phyloP scores from a whole-genome alignment of 2,329 filamentous ascomycete species.

The Calycina herbarum region DNA sequence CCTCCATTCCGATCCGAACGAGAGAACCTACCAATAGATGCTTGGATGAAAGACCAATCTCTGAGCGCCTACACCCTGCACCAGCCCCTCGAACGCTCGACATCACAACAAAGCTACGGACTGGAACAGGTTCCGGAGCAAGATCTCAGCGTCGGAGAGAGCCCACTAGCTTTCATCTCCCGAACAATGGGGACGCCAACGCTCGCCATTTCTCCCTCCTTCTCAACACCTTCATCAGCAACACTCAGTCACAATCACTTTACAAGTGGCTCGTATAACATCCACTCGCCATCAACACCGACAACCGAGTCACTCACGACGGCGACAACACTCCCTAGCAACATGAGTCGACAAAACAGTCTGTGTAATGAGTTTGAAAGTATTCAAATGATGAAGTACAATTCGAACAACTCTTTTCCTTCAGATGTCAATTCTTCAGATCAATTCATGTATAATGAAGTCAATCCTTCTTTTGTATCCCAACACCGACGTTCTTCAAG shows the following conservation, averaged over 20 bases:
- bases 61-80: slow-evolving; percentile 31
- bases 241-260: slow-evolving; percentile 24
- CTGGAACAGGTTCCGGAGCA: slow-evolving; percentile 34
- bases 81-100: slow-evolving; percentile 25
- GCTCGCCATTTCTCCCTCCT: slow-evolving; percentile 27
- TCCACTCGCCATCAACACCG: slow-evolving; percentile 35
- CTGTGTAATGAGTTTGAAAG: slow-evolving; percentile 36
- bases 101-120: slow-evolving; percentile 26
- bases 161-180: slow-evolving; percentile 31
- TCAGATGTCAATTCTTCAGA: slow-evolving; percentile 31
- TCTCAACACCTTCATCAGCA: slow-evolving; percentile 20
- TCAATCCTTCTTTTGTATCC: slow-evolving; percentile 28
- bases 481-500: slow-evolving; percentile 32
- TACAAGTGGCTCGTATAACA: slow-evolving; percentile 26
- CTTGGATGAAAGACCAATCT: slow-evolving; percentile 34
- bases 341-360: slow-evolving; percentile 39
- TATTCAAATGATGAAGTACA: slow-evolving; percentile 38
- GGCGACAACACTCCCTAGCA: slow-evolving; percentile 35
- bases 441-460: slow-evolving; percentile 33
- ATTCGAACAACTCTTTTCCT: slow-evolving; percentile 35
- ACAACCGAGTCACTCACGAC: slow-evolving; percentile 35
- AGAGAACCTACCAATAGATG: slow-evolving; percentile 30
- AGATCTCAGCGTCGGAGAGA: slow-evolving; percentile 25
- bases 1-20: slow-evolving; percentile 29
- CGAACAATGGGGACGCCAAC: slow-evolving; percentile 26